Percentiles rank a stretch among this genome's conserved stretches.
These are phyloP conservation scores for Wallacemonas sp. DNA, from an alignment of 208 protist species.

Conservation along the genomic window DNA sequence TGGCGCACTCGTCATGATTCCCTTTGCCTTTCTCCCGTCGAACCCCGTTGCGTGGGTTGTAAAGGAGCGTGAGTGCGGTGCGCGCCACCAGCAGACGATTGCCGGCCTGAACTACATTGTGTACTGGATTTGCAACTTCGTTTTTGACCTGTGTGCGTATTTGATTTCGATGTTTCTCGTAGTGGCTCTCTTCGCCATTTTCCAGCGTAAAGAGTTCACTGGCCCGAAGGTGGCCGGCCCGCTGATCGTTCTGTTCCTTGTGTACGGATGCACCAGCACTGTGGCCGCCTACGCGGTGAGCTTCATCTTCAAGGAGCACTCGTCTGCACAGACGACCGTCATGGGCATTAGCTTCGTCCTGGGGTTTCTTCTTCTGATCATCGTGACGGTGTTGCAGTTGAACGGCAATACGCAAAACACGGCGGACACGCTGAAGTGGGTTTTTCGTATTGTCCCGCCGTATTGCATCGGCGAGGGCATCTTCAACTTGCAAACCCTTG, in stretches of 20 bases:
- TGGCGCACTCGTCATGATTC: slow-evolving; percentile 49
- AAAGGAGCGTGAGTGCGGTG: slow-evolving; percentile 46
- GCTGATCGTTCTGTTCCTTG: slow-evolving; percentile 28
- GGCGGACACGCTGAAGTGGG: slow-evolving; percentile 21
- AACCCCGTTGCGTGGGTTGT: slow-evolving; percentile 50
- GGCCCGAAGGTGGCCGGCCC: slow-evolving; percentile 9
- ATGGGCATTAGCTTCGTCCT: slow-evolving; percentile 52
- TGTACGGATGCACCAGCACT: slow-evolving; percentile 43
- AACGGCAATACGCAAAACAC: slow-evolving; percentile 22
- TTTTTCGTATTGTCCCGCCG: slow-evolving; percentile 50
- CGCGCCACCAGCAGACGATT: slow-evolving; percentile 44
- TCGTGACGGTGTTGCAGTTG: slow-evolving; percentile 29
- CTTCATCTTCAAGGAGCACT: slow-evolving; percentile 58
- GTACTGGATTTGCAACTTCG: slow-evolving; percentile 61
- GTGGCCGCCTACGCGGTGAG: slow-evolving; percentile 34
- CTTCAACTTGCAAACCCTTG: slow-evolving; percentile 26
- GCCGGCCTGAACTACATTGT: slow-evolving; percentile 36
- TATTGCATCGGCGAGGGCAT: slow-evolving; percentile 65
- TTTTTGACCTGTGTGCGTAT: slow-evolving; percentile 53
- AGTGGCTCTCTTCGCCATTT: slow-evolving; percentile 38
- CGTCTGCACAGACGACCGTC: slow-evolving; percentile 43
- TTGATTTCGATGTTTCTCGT: slow-evolving; percentile 32
- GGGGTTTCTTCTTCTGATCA: slow-evolving; percentile 44
- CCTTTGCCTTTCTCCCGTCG: slow-evolving; percentile 63
- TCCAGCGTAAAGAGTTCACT: slow-evolving; percentile 33